Evolutionary conservation across 2,329 filamentous ascomycete genomes (phyloP).

Genomic region (Dryadomyces sulphureus): DNA sequence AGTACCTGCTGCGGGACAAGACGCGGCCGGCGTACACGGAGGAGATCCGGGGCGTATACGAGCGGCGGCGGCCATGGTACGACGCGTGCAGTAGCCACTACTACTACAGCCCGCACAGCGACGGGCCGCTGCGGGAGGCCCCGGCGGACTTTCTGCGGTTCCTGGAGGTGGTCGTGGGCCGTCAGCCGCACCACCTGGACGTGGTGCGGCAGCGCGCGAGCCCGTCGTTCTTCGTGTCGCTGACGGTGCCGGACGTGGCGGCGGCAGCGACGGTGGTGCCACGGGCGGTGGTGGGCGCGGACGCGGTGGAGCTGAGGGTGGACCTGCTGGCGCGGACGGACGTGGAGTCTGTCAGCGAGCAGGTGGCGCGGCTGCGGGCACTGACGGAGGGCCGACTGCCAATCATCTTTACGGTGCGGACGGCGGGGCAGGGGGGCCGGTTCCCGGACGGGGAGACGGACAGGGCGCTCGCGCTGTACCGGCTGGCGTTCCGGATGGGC

Average conservation of each 20-base stretch:
- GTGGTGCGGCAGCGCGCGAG: slow-evolving; percentile 44
- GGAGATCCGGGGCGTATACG: slow-evolving; percentile 82
- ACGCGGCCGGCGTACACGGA: slow-evolving; percentile 84
- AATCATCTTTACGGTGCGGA: slow-evolving; percentile 85
- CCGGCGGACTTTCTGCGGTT: slow-evolving; percentile 62
- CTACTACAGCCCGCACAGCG: slow-evolving; percentile 67
- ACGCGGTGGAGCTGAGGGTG: slow-evolving; percentile 88
- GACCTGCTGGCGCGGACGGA: slow-evolving; percentile 64
- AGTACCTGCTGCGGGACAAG: slow-evolving; percentile 79
- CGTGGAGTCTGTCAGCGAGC: slow-evolving; percentile 66
- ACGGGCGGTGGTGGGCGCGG: slow-evolving; percentile 65
- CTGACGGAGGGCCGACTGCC: slow-evolving; percentile 37
- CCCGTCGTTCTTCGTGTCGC: slow-evolving; percentile 81
- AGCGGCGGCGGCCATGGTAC: slow-evolving; percentile 79
- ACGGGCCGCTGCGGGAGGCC: slow-evolving; percentile 21
- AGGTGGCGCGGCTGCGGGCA: slow-evolving; percentile 66
- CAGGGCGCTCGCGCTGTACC: slow-evolving; percentile 62
- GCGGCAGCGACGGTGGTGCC: slow-evolving; percentile 50
- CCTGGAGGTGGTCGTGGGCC: slow-evolving; percentile 52
- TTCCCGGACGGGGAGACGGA: slow-evolving; percentile 66
- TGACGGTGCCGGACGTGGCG: slow-evolving; percentile 66
- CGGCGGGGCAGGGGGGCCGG: slow-evolving; percentile 68
- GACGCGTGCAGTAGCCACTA: slow-evolving; percentile 86
- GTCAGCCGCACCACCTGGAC: slow-evolving; percentile 37
- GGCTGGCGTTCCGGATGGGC: slow-evolving; percentile 63